A percentile compares a stretch with the other conserved stretches of the same genome.
These are phyloP conservation scores for Aspergillus hortae DNA, from an alignment of 2,329 filamentous ascomycete genomes.

Conservation along the genomic window DNA sequence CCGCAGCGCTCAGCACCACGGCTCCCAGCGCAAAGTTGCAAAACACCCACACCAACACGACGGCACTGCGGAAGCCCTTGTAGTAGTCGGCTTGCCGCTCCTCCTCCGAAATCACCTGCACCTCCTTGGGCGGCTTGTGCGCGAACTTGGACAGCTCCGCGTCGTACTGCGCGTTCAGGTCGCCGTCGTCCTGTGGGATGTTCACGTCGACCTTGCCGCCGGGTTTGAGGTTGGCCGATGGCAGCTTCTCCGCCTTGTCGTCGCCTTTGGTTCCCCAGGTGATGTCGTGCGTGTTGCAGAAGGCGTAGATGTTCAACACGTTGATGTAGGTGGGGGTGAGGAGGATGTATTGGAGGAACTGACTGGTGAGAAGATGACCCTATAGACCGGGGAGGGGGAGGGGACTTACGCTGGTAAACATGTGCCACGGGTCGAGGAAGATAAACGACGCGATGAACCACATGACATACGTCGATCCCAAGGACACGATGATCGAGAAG, in stretches of 20 bases:
- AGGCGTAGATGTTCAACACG: slow-evolving; percentile 97
- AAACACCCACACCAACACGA: slow-evolving; percentile 95
- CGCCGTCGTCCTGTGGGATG: slow-evolving; percentile 82
- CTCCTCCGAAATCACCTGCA: slow-evolving; percentile 44
- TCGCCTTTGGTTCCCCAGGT: slow-evolving; percentile 98
- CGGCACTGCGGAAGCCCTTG: slow-evolving; percentile 86
- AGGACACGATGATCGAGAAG: slow-evolving; percentile 87
- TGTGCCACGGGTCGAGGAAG: slow-evolving; percentile 99
- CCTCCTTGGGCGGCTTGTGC: slow-evolving; percentile 69
- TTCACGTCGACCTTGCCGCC: slow-evolving; percentile 91
- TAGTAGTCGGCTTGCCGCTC: slow-evolving; percentile 98
- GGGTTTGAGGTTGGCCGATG: slow-evolving; percentile 83
- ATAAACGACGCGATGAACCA: slow-evolving; percentile 88
- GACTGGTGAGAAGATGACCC: slow-evolving; percentile 2
- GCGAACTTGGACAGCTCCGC: slow-evolving; percentile 72
- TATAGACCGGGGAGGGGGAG: not conserved
- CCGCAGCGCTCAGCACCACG: slow-evolving; percentile 80
- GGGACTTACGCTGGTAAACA: slow-evolving; percentile 69
- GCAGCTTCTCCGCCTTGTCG: slow-evolving; percentile 88
- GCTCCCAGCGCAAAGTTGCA: slow-evolving; percentile 87
- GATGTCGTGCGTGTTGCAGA: slow-evolving; percentile 97
- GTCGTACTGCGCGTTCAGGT: slow-evolving; percentile 94
- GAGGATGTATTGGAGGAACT: slow-evolving; percentile 88
- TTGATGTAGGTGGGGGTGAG: slow-evolving; percentile 97
- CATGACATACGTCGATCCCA: slow-evolving; percentile 87